These are phyloP conservation scores for Nemania abortiva DNA, from an alignment of 2,329 filamentous ascomycete species.

Conservation along the genomic window DNA sequence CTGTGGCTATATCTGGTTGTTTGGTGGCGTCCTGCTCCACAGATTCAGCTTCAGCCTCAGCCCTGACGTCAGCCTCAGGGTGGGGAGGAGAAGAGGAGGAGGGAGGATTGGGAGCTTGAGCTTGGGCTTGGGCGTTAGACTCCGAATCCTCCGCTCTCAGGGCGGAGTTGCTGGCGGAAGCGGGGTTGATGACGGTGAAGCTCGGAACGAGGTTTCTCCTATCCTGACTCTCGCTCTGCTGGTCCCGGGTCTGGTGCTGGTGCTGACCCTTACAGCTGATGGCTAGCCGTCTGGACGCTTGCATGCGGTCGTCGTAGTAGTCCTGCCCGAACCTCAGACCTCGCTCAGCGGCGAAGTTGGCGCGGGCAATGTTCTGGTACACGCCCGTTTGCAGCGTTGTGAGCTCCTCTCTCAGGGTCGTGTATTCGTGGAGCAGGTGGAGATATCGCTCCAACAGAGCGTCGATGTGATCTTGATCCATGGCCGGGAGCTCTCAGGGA, in stretches of 20 bases:
- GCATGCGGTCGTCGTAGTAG: conserved; percentile 80
- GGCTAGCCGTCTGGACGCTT: conserved; percentile 64
- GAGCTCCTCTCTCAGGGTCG: conserved; percentile 67
- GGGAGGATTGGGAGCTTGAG: conserved; percentile 7
- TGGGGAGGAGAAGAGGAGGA: background rate
- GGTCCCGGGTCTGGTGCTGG: background rate
- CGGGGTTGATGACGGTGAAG: conserved; percentile 42
- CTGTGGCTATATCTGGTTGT: too few species aligned
- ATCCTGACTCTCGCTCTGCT: conserved; percentile 4
- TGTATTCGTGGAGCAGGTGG: conserved; percentile 74
- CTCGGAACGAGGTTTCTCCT: conserved; percentile 30
- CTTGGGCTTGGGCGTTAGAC: too few species aligned
- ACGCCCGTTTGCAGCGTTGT: conserved; percentile 66
- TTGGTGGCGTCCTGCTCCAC: conserved; percentile 15
- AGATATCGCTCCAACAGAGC: conserved; percentile 74
- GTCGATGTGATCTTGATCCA: conserved; percentile 65
- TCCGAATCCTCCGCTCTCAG: conserved; percentile 23
- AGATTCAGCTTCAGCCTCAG: conserved; percentile 13
- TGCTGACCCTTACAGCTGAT: conserved; percentile 36
- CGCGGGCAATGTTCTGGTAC: conserved; percentile 74
- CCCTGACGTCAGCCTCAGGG: conserved; percentile 8
- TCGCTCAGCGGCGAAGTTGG: conserved; percentile 77
- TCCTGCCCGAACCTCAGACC: conserved; percentile 75
- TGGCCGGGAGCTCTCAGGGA: conserved; percentile 36
- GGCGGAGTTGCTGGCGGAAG: conserved; percentile 2